These are phyloP conservation scores for Kodamaea alishanica DNA, from an alignment of 1,139 yeast species.

Conservation along the genomic window DNA sequence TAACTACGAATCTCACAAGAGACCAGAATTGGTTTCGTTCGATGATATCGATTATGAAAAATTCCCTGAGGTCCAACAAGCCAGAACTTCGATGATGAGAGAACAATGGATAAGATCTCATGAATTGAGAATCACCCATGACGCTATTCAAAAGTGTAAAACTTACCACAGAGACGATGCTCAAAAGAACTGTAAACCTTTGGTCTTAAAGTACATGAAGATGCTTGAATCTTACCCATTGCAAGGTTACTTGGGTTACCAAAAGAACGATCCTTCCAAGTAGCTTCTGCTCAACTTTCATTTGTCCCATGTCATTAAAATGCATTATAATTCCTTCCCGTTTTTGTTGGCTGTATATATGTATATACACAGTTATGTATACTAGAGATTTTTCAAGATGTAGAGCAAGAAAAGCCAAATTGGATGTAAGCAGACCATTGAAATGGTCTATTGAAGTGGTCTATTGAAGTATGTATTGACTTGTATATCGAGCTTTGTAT, in stretches of 20 bases:
- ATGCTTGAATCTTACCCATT: slow-evolving; percentile 67
- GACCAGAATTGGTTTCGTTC: slow-evolving; percentile 76
- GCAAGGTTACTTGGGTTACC: slow-evolving; percentile 75
- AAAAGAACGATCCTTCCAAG: slow-evolving; percentile 80
- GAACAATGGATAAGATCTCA: slow-evolving; percentile 77
- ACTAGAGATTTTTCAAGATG: slow-evolving; percentile 1
- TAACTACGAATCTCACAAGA: slow-evolving; percentile 49
- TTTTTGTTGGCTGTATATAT: slow-evolving; percentile 1
- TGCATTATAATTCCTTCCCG: background rate
- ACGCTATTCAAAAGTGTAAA: slow-evolving; percentile 72
- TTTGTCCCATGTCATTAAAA: background rate
- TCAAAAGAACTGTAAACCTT: slow-evolving; percentile 57
- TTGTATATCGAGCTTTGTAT: too few species aligned
- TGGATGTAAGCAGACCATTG: too few species aligned
- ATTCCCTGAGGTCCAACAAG: slow-evolving; percentile 58
- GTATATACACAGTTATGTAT: slow-evolving; percentile 6
- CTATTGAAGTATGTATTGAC: too few species aligned
- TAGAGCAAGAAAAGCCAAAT: too few species aligned
- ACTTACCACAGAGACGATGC: slow-evolving; percentile 77
- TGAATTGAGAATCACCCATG: slow-evolving; percentile 65
- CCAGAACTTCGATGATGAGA: slow-evolving; percentile 73
- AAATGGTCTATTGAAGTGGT: too few species aligned
- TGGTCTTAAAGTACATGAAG: slow-evolving; percentile 72
- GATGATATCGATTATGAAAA: slow-evolving; percentile 79
- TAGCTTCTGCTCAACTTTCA: slow-evolving; percentile 20